phyloP scores from a whole-genome alignment of 768 basidiomycete species.

The Mycena olivaceomarginata region DNA sequence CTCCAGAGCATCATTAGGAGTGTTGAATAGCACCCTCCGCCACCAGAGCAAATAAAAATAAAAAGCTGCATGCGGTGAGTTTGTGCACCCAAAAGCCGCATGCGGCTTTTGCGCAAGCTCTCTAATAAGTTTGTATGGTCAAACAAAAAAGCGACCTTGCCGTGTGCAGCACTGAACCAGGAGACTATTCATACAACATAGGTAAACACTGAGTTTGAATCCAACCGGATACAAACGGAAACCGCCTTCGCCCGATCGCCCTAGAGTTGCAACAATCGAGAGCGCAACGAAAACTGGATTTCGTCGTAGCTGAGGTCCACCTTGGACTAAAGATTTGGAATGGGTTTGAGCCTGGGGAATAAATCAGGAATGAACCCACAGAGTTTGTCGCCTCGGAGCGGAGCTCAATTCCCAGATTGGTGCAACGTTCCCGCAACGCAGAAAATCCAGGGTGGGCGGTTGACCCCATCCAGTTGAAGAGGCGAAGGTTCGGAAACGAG shows the following conservation, averaged over 20 bases:
- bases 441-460: neutral
- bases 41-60: too few species aligned
- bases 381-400: neutral
- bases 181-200: too few species aligned
- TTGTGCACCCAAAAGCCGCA: too few species aligned
- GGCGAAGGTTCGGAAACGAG: neutral
- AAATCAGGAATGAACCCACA: neutral
- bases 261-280: neutral
- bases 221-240: too few species aligned
- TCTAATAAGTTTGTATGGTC: neutral
- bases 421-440: neutral
- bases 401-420: neutral
- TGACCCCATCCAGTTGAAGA: neutral
- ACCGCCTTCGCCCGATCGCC: too few species aligned
- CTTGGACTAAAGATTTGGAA: neutral
- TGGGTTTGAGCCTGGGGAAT: neutral
- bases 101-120: too few species aligned
- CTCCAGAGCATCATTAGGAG: too few species aligned
- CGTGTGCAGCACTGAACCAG: too few species aligned
- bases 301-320: neutral
- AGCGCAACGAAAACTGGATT: neutral
- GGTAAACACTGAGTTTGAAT: too few species aligned
- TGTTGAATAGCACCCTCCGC: too few species aligned
- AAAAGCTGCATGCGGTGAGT: too few species aligned
- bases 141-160: too few species aligned